Evolutionary conservation across 306 rosid species (phyloP).

Genomic region (Fagus sylvatica): DNA sequence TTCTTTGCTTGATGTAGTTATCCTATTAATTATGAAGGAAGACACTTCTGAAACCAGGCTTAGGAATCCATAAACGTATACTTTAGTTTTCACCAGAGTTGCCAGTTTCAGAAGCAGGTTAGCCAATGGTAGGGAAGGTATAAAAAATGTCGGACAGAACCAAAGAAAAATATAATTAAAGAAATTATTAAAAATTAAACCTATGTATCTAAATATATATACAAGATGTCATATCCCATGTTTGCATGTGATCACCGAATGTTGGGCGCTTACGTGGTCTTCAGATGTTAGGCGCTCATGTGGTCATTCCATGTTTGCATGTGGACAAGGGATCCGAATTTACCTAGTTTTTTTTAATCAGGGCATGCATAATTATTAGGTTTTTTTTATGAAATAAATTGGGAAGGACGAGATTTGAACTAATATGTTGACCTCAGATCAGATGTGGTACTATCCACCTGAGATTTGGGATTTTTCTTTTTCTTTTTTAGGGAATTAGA

Average conservation of each 20-base stretch:
- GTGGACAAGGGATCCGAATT: not conserved
- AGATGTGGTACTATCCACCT: too few species aligned
- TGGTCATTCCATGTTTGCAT: not conserved
- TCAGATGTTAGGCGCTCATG: not conserved
- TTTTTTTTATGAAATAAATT: not conserved
- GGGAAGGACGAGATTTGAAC: not conserved
- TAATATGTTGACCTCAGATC: too few species aligned
- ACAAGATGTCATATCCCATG: not conserved
- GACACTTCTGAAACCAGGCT: not conserved
- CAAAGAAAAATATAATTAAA: too few species aligned
- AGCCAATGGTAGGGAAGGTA: not conserved
- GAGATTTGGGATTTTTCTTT: too few species aligned
- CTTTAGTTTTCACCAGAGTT: not conserved
- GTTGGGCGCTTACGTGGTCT: conserved; percentile 2
- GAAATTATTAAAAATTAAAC: too few species aligned
- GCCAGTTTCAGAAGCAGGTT: not conserved
- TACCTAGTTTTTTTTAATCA: not conserved
- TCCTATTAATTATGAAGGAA: not conserved
- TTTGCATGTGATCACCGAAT: conserved; percentile 2
- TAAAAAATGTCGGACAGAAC: too few species aligned
- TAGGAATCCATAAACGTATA: not conserved
- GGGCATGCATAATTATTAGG: not conserved
- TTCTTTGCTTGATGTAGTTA: not conserved
- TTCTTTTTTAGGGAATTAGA: too few species aligned
- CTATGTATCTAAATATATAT: not conserved